Conservation (phyloP, 75 land plant genomes). For the Pinus albicaulis region DNA sequence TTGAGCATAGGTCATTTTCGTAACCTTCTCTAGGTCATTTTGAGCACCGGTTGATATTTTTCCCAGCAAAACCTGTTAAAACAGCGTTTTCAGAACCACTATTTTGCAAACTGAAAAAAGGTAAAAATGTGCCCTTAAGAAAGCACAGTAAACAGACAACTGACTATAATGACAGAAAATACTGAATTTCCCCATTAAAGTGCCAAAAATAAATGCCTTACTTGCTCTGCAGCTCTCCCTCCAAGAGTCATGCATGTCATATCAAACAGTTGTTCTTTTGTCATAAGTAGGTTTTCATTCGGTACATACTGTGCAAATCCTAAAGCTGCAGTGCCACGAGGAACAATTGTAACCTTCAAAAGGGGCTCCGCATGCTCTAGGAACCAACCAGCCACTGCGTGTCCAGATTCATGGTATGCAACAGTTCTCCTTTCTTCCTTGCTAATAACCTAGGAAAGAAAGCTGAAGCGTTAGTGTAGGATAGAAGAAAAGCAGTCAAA, state of each 20-base stretch:
- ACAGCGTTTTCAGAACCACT: background rate
- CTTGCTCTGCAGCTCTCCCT: constrained; percentile 56
- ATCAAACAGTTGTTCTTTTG: constrained; percentile 50
- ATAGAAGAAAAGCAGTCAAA: no score
- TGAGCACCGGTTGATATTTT: constrained; percentile 57
- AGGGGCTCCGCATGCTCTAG: constrained; percentile 51
- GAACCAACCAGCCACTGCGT: constrained; percentile 54
- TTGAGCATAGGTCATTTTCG: constrained; percentile 53
- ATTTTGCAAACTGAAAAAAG: background rate
- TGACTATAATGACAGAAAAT: background rate
- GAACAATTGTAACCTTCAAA: constrained; percentile 50
- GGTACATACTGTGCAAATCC: constrained; percentile 59
- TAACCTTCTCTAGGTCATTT: constrained; percentile 50
- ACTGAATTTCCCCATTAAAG: background rate
- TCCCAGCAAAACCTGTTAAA: constrained; percentile 38
- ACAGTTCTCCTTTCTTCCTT: constrained; percentile 59
- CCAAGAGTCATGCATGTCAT: constrained; percentile 64
- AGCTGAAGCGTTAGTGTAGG: background rate
- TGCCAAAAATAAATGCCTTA: constrained; percentile 8
- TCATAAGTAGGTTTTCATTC: constrained; percentile 47
- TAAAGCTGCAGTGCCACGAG: constrained; percentile 53
- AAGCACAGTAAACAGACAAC: background rate
- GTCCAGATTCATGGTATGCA: constrained; percentile 56
- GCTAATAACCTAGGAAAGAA: constrained; percentile 38
- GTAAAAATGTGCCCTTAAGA: background rate